Evolutionary conservation across 495 filamentous ascomycete genomes (phyloP), one percentile per base, ranked within the genome.

Genomic region (Xylaria sp.): DNA sequence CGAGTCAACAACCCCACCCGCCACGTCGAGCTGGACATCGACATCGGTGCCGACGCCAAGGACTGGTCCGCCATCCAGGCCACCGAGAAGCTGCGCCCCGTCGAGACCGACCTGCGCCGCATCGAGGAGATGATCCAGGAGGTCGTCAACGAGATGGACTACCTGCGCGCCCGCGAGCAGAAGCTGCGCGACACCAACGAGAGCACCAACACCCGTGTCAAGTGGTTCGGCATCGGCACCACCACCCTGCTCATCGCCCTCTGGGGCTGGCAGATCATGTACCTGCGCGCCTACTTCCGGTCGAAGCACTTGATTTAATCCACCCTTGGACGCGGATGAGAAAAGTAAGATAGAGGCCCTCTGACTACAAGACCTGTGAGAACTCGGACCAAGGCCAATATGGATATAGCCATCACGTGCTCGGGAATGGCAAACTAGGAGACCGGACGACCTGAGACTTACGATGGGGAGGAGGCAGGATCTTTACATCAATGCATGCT

Each of bases 11-110:
- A 91, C 80, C 91, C 92, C 58, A 82, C 80, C 72, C 93, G 95
- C 58, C 86, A 91, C 78, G 85, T 99, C 75, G 96, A 98, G 82
- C 93, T 99, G 74, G 96, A 99, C 79, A 93, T 99, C 84, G 96
- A 99, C 79, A 98, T 99, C 76, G 96, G 96, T 71, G 96, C 96
- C 82, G 96, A 99, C 77, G 96, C 96, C 67, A 95, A 96, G 80
- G 96, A 99, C 85, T 99, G 96, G 96, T 93, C 91, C 66, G 94
- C 93, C 73, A 95, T 98, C 78, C 97, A 98, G 83, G 93, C 92
- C 61, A 90, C 91, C 74, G 96, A 99, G 89, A 99, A 98, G 87
- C 89, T 99, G 69, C 97, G 97, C 88, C 96, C 96, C 62, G 88
- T 97, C 74, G 96, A 99, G 86, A 94, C 94, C 29, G 96, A 99